Percentiles rank a stretch among this genome's conserved stretches.
Conservation (phyloP, 2,329 filamentous ascomycete species). For the Pseudogymnoascus sp. region DNA sequence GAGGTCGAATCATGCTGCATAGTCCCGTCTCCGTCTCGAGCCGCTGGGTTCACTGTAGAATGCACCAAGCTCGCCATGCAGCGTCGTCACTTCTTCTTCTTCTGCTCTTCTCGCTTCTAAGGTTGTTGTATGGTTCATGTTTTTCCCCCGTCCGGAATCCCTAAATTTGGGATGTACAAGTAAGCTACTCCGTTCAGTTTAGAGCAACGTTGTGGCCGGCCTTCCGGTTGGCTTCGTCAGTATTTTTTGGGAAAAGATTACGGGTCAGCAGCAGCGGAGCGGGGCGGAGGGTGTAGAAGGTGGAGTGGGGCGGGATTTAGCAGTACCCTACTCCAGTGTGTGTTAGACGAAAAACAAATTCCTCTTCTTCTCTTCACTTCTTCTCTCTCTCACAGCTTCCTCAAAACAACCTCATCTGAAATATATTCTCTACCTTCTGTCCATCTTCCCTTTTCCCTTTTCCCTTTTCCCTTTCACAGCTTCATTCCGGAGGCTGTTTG, state of each 20-base stretch:
- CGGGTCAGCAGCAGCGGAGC: background rate
- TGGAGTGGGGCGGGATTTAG: background rate
- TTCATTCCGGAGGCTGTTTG: background rate
- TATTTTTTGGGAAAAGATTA: background rate
- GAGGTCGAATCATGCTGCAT: slow-evolving; percentile 10
- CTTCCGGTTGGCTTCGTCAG: slow-evolving; percentile 7
- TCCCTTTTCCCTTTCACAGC: background rate
- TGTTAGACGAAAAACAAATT: slow-evolving; percentile 7
- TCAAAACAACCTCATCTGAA: background rate
- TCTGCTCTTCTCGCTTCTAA: background rate
- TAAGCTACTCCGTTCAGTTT: slow-evolving; percentile 1
- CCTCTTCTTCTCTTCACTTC: slow-evolving; percentile 4
- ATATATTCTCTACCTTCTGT: background rate
- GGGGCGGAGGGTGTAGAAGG: background rate
- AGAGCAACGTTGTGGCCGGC: background rate
- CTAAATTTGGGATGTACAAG: background rate
- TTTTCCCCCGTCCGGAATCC: background rate
- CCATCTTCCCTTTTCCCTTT: background rate
- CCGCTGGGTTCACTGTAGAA: background rate
- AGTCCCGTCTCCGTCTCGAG: background rate
- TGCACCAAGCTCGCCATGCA: background rate
- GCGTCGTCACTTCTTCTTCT: background rate
- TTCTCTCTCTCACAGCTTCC: slow-evolving; percentile 5
- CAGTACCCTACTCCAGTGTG: background rate
- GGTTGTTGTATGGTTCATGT: slow-evolving; percentile 1